Base-by-base conservation (phyloP, 768 basidiomycete species). In the Boletus sensibilis region DNA sequence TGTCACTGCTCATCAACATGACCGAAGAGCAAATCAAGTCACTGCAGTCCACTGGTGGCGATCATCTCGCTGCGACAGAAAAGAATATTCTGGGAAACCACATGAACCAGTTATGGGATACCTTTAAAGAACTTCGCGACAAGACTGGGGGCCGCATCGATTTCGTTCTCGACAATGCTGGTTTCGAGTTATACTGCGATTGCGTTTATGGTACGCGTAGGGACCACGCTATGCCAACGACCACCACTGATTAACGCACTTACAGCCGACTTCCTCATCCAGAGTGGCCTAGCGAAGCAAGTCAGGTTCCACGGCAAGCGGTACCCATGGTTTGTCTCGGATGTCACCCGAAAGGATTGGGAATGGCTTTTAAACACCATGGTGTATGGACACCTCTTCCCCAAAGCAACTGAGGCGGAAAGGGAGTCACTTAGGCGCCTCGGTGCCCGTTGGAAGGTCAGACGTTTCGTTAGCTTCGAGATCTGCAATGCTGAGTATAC, bases 1-100 rank as follows among this genome's bases (percentile, higher is more conserved):
- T 97, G 48, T 96, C 94, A 3, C 81, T 98, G 37, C 79, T 97
- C 56, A 98, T 97, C 72, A 92, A 98, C 75, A 96, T 97, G 94
- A 90, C 90, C 8, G 95, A 98, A 73, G 94, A 97, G 31, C 94
- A 97, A 71, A 97, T 98, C 75, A 94, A 94, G 71, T 83, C 88
- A 44, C 80, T 97, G n/a, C 95, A 98, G 69, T 94, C 94, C 14
- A 96, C 94, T 18, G 95, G 94, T 12, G 93, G 94, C n/a, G 95
- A 94, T 44, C 85, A 92, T 58, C 85, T 98, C 43, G 94, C 94
- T 3, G 92, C 93, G 2, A 94, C 95, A 2, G 94, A 96, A 75
- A 94, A 95, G 76, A 97, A 97, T 64, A 97, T 97, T 60, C 79
- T 97, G 31, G 94, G 94, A 35, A 96, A 97, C 73, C 79, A 94